Evolutionary conservation across 306 rosid species (phyloP).

Genomic region (Acmispon strigosus): DNA sequence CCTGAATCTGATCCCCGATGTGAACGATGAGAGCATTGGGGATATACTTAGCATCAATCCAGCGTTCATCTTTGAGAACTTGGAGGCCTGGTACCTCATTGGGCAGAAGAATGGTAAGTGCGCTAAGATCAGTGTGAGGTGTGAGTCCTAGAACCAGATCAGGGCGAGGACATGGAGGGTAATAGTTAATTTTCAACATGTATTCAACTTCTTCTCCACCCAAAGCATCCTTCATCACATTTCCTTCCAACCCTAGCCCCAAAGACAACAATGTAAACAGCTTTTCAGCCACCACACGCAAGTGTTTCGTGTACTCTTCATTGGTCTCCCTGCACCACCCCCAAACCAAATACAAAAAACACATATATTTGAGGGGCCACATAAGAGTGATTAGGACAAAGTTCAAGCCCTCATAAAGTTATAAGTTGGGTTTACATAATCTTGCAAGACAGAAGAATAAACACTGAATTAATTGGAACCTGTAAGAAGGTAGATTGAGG

Average conservation of each 20-base stretch:
- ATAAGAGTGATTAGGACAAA: no score
- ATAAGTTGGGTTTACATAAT: no score
- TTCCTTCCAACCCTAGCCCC: slow-evolving; percentile 31
- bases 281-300: slow-evolving; percentile 29
- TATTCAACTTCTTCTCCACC: slow-evolving; percentile 35
- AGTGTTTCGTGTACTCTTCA: slow-evolving; percentile 23
- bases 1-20: slow-evolving; percentile 34
- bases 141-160: slow-evolving; percentile 20
- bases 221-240: slow-evolving; percentile 19
- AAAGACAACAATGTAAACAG: slow-evolving; percentile 18
- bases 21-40: slow-evolving; percentile 28
- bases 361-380: no score
- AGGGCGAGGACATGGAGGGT: slow-evolving; percentile 43
- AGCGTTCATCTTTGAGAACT: slow-evolving; percentile 23
- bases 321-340: slow-evolving; percentile 28
- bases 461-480: no score
- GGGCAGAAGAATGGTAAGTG: slow-evolving; percentile 24
- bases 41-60: slow-evolving; percentile 26
- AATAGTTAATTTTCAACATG: slow-evolving; percentile 35
- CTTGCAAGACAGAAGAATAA: no score
- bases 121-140: slow-evolving; percentile 1
- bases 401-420: no score
- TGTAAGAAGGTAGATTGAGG: slow-evolving; percentile 26
- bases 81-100: slow-evolving; percentile 33
- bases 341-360: not conserved